Base-by-base conservation (phyloP, 768 basidiomycete genomes). In the Chalciporus chontae region DNA sequence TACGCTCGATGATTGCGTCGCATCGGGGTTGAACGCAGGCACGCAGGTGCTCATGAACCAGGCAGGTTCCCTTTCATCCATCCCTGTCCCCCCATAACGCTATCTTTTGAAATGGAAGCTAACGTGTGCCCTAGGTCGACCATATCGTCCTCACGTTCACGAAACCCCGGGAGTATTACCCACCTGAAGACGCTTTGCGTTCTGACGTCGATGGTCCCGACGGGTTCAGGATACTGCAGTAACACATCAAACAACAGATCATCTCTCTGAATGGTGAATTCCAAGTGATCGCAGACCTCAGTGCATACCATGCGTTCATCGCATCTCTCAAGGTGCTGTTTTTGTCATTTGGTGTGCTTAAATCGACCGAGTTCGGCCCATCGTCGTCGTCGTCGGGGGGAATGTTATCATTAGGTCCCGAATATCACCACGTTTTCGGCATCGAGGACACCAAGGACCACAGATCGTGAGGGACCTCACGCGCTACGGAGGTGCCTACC, bases 1-100 rank as follows among this genome's bases (percentile, higher is more conserved):
- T 53, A 71, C 83, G 0, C 71, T 99, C 31, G 96, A 99, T 63
- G 94, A 97, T 55, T 88, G 84, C 29, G 96, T 99, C 14, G 96
- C 96, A 3, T 82, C 79, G 11, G 95, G 95, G 1, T 69, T 98
- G 59, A 98, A 99, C 63, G 88, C 93, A 2, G 96, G 95, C 5
- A 96, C 95, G 3, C 90, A 96, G 56, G 90, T 94, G 2, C 70
- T 97, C 41, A 97, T 95, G 94, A 90, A 85, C 59, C 93, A 97
- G 77, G 91, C n/a, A n/a, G n/a, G n/a, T 88, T 51, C 69, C 62
- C n/a, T n/a, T n/a, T n/a, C n/a, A n/a, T n/a, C n/a, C n/a, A n/a
- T n/a, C 26, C 24, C 7, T n/a, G n/a, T n/a, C 27, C 23, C n/a
- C 26, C 21, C 18, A 57, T 55, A n/a, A 9, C 18, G 4, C 42